Percentiles rank a stretch among this genome's conserved stretches.
Evolutionary conservation across 805 yeast species (phyloP).

Genomic region (Wickerhamiella allomyrinae): DNA sequence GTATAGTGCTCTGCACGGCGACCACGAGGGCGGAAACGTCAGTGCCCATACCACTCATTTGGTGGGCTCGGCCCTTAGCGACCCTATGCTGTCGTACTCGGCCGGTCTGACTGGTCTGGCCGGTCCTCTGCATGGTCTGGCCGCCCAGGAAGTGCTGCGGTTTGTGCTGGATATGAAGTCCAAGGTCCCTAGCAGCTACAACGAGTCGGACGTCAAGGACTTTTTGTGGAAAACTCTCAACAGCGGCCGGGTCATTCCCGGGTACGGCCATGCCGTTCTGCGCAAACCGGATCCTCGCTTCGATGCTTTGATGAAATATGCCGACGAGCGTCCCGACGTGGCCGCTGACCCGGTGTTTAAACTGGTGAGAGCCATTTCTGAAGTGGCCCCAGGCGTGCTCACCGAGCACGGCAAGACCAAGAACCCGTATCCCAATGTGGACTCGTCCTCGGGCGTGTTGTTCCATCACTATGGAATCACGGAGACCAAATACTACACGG

Average conservation of each 20-base stretch:
- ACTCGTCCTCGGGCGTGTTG: conserved; percentile 63
- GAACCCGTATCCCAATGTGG: conserved; percentile 79
- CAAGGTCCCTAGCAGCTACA: conserved; percentile 22
- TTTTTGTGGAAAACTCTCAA: conserved; percentile 60
- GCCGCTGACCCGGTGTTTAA: conserved; percentile 49
- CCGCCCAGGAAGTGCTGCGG: conserved; percentile 72
- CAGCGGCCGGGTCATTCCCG: conserved; percentile 69
- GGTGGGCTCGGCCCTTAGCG: conserved; percentile 69
- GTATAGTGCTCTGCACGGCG: conserved; percentile 62
- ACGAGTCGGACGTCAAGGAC: conserved; percentile 41
- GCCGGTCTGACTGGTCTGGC: conserved; percentile 77
- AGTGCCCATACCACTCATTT: conserved; percentile 71
- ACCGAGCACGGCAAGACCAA: conserved; percentile 71
- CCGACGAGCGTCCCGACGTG: conserved; percentile 37
- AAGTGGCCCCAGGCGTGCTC: conserved; percentile 62
- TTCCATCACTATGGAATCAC: conserved; percentile 69
- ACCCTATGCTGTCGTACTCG: conserved; percentile 59
- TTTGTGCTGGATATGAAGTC: conserved; percentile 50
- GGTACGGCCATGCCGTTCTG: conserved; percentile 79
- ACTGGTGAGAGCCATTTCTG: conserved; percentile 50
- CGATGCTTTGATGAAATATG: conserved; percentile 51
- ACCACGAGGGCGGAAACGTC: conserved; percentile 77
- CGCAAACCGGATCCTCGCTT: conserved; percentile 75
- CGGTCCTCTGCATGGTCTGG: conserved; percentile 76
- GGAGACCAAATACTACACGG: conserved; percentile 64